These are phyloP conservation scores for Penicillium herquei DNA, from an alignment of 495 filamentous ascomycete genomes.

Conservation along the genomic window DNA sequence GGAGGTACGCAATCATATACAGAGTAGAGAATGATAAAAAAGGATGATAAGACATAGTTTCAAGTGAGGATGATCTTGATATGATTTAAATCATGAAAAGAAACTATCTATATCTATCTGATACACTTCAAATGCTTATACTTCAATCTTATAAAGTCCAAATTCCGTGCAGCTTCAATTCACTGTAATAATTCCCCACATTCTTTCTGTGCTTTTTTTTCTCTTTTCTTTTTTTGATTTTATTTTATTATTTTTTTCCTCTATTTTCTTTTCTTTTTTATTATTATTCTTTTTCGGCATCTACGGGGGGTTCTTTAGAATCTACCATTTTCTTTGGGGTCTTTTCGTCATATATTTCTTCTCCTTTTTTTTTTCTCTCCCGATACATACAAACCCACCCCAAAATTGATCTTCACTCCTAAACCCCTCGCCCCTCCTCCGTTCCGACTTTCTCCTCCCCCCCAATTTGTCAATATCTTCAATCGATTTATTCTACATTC, in stretches of 20 bases:
- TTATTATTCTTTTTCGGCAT: background rate
- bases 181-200: background rate
- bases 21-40: background rate
- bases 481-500: background rate
- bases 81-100: conserved; percentile 1
- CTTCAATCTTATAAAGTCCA: background rate
- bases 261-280: background rate
- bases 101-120: background rate
- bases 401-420: conserved; percentile 29
- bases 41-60: conserved; percentile 5
- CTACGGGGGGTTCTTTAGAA: background rate
- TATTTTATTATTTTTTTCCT: background rate
- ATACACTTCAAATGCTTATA: background rate
- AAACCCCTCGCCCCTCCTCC: conserved; percentile 18
- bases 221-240: background rate
- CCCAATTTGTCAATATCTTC: background rate
- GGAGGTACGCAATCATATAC: conserved; percentile 32
- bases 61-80: background rate
- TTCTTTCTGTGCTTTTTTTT: background rate
- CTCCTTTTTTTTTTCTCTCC: conserved; percentile 9
- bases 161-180: too few relatives aligned
- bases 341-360: background rate
- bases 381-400: conserved; percentile 10
- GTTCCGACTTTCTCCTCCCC: conserved; percentile 3
- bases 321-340: background rate